Evolutionary conservation across 805 yeast genomes (phyloP), one percentile per base, ranked within the genome.

Genomic region (Candida ipomoeae): DNA sequence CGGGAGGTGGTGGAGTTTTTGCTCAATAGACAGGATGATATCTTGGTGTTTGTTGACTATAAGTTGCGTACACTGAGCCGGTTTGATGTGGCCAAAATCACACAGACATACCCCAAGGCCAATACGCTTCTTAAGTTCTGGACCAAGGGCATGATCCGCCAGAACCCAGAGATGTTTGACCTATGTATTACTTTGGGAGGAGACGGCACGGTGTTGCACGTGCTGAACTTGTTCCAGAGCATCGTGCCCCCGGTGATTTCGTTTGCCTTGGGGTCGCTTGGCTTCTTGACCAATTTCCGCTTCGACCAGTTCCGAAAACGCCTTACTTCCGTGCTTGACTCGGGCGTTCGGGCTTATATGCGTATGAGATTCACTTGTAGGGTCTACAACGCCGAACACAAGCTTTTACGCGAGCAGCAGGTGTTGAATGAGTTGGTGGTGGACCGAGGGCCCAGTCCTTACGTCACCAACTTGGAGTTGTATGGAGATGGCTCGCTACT

Each of bases 361-460:
- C 74, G 98, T 51, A 89, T 91, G 94, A 76, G 98, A 55, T 81
- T 92, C 62, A 82, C 91, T 1, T 89, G 97, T 65, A 76, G 91
- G 31, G 87, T 90, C 11, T 77, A 71, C 56, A 58, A 67, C 51
- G 65, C 68, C 54, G 70, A 76, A 29, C 85, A 87, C 11, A 79
- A 77, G 51, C 74, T 81, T 32, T 70, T 81, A 3, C 72, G 80
- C 53, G 84, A 81, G 52, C 84, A 87, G 61, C 95, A 89, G 63
- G 95, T 89, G 3, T 73, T 92, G 54, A 91, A 91, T 65, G 98
- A 91, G 65, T 70, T 92, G 51, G 95, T 94, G 0, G 83, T 92
- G 26, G 97, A 91, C 63, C 75, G 98, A 46, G 98, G 98, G 0
- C 96, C 97, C 3, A 85, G 91, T 32, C 96, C 98, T 0, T 90